Conservation (phyloP, 306 rosid genomes). For the Prunus dulcis region DNA sequence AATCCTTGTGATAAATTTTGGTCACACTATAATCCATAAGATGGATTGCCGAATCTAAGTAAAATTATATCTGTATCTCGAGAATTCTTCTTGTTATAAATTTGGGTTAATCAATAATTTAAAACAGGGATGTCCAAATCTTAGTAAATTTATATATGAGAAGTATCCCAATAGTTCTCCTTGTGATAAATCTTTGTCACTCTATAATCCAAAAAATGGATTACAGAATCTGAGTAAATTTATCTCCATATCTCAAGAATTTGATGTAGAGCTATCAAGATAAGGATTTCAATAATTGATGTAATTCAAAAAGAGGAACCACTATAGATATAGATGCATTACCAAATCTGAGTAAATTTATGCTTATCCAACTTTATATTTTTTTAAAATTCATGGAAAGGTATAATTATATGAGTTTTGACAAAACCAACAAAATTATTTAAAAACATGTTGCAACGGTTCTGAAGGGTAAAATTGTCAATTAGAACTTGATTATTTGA, state of each 20-base stretch:
- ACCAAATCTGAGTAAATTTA: neutral
- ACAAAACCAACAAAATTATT: neutral
- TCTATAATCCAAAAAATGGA: neutral
- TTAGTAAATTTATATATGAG: neutral
- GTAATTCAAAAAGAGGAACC: too few species aligned
- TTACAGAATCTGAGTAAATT: neutral
- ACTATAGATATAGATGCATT: too few species aligned
- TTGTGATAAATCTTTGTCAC: neutral
- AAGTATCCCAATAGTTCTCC: neutral
- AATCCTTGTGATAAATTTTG: neutral
- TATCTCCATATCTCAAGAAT: too few species aligned
- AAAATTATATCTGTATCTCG: too few species aligned
- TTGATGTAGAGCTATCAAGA: too few species aligned
- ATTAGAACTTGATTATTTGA: neutral
- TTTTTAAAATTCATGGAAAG: neutral
- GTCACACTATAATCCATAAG: neutral
- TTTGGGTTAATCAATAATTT: neutral
- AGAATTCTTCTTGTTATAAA: too few species aligned
- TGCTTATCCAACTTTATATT: neutral
- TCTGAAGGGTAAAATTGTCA: constrained; percentile 27
- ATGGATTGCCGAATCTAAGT: neutral
- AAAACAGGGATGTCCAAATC: neutral
- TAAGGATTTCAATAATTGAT: too few species aligned
- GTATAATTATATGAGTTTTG: constrained; percentile 2
- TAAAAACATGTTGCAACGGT: constrained; percentile 12